Evolutionary conservation across 129 eudicot genomes (phyloP).

Genomic region (Pseudognaphalium luteoalbum): DNA sequence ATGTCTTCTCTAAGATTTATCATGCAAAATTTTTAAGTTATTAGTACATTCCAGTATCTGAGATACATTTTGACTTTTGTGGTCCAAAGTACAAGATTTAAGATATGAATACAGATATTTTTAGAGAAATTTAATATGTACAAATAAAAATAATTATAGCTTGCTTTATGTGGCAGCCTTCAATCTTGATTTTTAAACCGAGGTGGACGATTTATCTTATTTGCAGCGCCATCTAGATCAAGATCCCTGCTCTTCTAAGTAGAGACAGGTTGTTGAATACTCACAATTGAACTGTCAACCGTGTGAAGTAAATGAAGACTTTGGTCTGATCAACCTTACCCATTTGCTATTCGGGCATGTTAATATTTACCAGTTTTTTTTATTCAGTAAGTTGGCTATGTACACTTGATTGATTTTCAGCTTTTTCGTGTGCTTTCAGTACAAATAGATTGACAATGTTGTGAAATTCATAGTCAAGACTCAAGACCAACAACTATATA

Average conservation of each 20-base stretch:
- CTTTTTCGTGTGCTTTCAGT: constrained; percentile 41
- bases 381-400: not conserved
- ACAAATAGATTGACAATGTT: constrained; percentile 71
- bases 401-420: not conserved
- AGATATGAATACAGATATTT: not conserved
- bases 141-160: not conserved
- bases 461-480: constrained; percentile 85
- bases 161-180: constrained; percentile 55
- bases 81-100: constrained; percentile 8
- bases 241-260: constrained; percentile 90
- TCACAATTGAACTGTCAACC: constrained; percentile 92
- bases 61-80: constrained; percentile 4
- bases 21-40: not conserved
- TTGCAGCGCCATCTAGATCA: constrained; percentile 69
- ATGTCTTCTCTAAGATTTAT: constrained; percentile 86
- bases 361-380: not conserved
- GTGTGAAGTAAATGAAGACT: constrained; percentile 80
- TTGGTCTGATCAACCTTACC: constrained; percentile 71
- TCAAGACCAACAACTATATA: constrained; percentile 87
- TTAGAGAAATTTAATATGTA: constrained; percentile 1
- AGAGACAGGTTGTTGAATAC: constrained; percentile 73
- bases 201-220: constrained; percentile 83
- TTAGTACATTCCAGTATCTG: not conserved
- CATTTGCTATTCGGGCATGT: constrained; percentile 81
- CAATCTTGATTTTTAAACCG: constrained; percentile 94